Evolutionary conservation across 331 rosid genomes (phyloP).

Genomic region (Quercus lobata): DNA sequence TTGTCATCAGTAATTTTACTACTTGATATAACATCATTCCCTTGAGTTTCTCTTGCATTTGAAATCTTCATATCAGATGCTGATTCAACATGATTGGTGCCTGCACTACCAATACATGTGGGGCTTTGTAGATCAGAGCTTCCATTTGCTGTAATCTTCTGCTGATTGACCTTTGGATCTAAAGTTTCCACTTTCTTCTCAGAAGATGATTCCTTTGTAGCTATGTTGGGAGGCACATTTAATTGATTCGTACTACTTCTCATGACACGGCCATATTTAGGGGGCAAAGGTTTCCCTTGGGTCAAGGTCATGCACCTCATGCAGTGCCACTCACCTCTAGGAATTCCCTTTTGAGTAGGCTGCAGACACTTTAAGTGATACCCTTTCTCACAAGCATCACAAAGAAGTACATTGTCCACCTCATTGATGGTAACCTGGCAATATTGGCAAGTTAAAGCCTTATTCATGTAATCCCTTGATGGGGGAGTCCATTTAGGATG

Average conservation of each 20-base stretch:
- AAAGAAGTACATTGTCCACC: constrained; percentile 77
- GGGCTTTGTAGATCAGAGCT: constrained; percentile 35
- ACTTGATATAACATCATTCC: constrained; percentile 26
- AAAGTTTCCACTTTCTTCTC: constrained; percentile 55
- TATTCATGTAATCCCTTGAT: constrained; percentile 94
- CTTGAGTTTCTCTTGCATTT: constrained; percentile 33
- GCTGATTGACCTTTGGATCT: constrained; percentile 50
- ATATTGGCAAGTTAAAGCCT: constrained; percentile 73
- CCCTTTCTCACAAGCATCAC: constrained; percentile 96
- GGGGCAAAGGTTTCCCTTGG: constrained; percentile 90
- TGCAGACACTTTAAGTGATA: constrained; percentile 77
- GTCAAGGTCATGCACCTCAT: constrained; percentile 67
- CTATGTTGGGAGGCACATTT: constrained; percentile 44
- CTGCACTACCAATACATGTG: constrained; percentile 25
- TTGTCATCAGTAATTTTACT: constrained; percentile 36
- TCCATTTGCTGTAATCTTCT: constrained; percentile 42
- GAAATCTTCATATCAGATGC: constrained; percentile 28
- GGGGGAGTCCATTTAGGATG: constrained; percentile 95
- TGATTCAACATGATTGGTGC: constrained; percentile 26
- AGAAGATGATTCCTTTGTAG: constrained; percentile 40
- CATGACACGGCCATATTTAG: constrained; percentile 96
- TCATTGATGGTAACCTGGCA: constrained; percentile 74
- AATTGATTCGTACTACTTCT: constrained; percentile 66
- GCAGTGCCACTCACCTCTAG: constrained; percentile 96
- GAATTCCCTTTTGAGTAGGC: constrained; percentile 70